Evolutionary conservation across 257 asterid genomes (phyloP), one percentile per base, ranked within the genome.

Genomic region (Leptodermis oblonga): DNA sequence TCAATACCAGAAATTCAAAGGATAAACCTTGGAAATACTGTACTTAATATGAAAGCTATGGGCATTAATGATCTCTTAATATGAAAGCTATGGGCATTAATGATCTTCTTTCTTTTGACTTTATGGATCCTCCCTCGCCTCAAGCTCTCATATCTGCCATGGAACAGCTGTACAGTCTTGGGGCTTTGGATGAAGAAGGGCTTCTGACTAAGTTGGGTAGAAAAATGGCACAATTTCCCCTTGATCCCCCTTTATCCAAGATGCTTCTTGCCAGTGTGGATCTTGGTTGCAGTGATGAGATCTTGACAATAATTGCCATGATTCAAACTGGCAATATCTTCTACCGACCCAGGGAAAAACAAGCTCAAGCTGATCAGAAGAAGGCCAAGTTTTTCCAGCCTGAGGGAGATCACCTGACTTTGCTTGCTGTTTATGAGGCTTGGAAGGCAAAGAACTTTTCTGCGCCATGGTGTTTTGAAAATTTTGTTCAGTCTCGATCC

Each of bases 151-250:
- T 88, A 79, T 88, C 96, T 74, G 98, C 97, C 67, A 86, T 90
- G 98, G 96, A 90, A 62, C 95, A 90, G 80, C 88, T 92, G 3
- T 92, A 86, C 76, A 88, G 90, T 83, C 92, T 92, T 75, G 98
- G 97, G 39, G 95, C 98, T 72, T 74, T 92, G 70, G 97, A 92
- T 83, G 95, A 87, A 73, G 97, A 88, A 78, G 97, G 98, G 51
- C 97, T 90, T 69, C 87, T 92, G 55, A 92, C 96, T 36, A 92
- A 92, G 83, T 64, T 90, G 84, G 97, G 98, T 46, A 82, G 98
- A 80, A 90, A 88, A 80, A 92, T 92, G 98, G 97, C 97, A n/a
- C 97, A 92, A 67, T 92, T 92, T 77, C 98, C 97, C 0, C 79
- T 92, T 66, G 98, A 90, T 31, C 98, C 98, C 60, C 96, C 97